Evolutionary conservation across 2,329 filamentous ascomycete genomes (phyloP).

Genomic region (Lanzia echinophila): DNA sequence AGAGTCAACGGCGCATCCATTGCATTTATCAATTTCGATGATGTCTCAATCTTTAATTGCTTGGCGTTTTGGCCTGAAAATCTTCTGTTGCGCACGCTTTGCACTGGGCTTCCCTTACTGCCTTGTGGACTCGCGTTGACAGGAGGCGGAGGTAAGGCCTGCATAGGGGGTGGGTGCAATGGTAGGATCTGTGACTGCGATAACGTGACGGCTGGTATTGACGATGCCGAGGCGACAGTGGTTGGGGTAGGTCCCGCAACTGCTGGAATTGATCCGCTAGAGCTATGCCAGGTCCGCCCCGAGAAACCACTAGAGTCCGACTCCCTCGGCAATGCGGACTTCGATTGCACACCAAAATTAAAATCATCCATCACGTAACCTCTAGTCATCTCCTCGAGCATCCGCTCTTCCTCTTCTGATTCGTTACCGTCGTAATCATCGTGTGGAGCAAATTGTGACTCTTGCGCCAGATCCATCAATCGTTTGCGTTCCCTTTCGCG

Average conservation of each 20-base stretch:
- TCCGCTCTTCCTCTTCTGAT: constrained; percentile 65
- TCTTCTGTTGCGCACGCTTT: constrained; percentile 65
- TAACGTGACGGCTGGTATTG: constrained; percentile 24
- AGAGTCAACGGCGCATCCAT: constrained; percentile 15
- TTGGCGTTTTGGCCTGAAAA: constrained; percentile 75
- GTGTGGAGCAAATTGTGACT: constrained; percentile 36
- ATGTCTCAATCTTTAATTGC: constrained; percentile 84
- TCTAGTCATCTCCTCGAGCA: constrained; percentile 81
- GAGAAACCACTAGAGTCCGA: constrained; percentile 77
- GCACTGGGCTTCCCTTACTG: too few relatives aligned
- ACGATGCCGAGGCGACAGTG: constrained; percentile 56
- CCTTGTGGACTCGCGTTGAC: constrained; percentile 31
- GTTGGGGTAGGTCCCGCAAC: constrained; percentile 63
- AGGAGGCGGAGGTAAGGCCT: constrained; percentile 34
- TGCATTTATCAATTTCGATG: constrained; percentile 15
- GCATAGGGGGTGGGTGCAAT: constrained; percentile 36
- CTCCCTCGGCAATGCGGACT: constrained; percentile 64
- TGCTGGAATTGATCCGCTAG: constrained; percentile 64
- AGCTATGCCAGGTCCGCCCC: constrained; percentile 75
- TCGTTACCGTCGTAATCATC: constrained; percentile 59
- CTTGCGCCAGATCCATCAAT: constrained; percentile 18
- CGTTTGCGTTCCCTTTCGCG: constrained; percentile 52
- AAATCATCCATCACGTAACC: constrained; percentile 81
- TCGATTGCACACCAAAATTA: constrained; percentile 62
- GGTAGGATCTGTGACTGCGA: constrained; percentile 21